A percentile compares a stretch with the other conserved stretches of the same genome.
Conservation (phyloP, 2,329 filamentous ascomycete species). For the Diaporthe vaccinii region DNA sequence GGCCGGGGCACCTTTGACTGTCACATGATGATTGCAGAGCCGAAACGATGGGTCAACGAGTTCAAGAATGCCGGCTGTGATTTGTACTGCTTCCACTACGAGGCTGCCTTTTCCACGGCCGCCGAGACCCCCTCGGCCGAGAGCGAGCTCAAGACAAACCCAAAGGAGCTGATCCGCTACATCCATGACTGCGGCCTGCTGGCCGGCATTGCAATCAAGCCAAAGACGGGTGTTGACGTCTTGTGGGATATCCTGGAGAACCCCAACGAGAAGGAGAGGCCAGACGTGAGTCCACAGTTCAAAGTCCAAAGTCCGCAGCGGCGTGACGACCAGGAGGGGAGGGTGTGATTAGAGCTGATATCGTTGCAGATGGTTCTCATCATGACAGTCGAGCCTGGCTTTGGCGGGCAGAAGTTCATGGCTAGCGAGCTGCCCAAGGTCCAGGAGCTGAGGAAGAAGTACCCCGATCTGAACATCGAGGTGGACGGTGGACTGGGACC, state of each 20-base stretch:
- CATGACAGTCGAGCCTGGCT: conserved; percentile 98
- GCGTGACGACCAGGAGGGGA: not conserved
- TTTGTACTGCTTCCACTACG: conserved; percentile 99
- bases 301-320: not conserved
- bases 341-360: not conserved
- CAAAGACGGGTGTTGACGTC: conserved; percentile 89
- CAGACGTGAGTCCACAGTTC: conserved; percentile 78
- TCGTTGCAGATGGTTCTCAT: conserved; percentile 90
- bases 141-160: conserved; percentile 80
- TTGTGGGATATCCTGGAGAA: conserved; percentile 90
- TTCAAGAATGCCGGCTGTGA: conserved; percentile 96
- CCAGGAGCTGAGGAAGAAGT: conserved; percentile 81
- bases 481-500: conserved; percentile 91
- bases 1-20: conserved; percentile 97
- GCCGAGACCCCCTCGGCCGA: conserved; percentile 82
- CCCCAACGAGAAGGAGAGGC: conserved; percentile 78
- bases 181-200: conserved; percentile 91
- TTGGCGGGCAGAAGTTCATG: conserved; percentile 99
- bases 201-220: conserved; percentile 96
- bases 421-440: conserved; percentile 96
- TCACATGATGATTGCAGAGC: conserved; percentile 99
- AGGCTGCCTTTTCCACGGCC: conserved; percentile 90
- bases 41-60: conserved; percentile 97
- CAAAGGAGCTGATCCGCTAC: conserved; percentile 87
- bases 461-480: conserved; percentile 95